Evolutionary conservation across 2,329 filamentous ascomycete genomes (phyloP).

Genomic region (Helminthosporium solani): DNA sequence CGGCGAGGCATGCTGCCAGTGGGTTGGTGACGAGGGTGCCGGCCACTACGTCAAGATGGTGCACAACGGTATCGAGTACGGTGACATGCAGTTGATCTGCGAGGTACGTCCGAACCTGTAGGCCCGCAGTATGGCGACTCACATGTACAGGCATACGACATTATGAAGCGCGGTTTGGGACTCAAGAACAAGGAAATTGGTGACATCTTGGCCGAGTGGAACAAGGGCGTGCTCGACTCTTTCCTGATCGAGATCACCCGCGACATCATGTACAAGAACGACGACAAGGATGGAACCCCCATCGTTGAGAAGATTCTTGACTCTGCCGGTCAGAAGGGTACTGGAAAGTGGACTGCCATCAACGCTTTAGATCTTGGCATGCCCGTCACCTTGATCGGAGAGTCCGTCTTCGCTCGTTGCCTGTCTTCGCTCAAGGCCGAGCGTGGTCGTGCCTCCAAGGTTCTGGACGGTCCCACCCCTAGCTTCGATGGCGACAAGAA

Average conservation of each 20-base stretch:
- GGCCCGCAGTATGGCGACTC: slow-evolving; percentile 4
- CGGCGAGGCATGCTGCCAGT: slow-evolving; percentile 96
- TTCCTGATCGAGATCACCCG: slow-evolving; percentile 99
- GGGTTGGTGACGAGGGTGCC: slow-evolving; percentile 99
- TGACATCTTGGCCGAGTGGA: slow-evolving; percentile 93
- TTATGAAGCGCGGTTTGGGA: slow-evolving; percentile 97
- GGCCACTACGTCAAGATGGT: slow-evolving; percentile 99
- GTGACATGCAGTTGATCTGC: slow-evolving; percentile 99
- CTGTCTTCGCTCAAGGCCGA: slow-evolving; percentile 92
- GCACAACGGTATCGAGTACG: slow-evolving; percentile 99
- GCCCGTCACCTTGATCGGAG: slow-evolving; percentile 96
- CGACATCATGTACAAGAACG: slow-evolving; percentile 98
- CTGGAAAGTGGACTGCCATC: slow-evolving; percentile 99
- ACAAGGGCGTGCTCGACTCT: slow-evolving; percentile 93
- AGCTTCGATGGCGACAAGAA: slow-evolving; percentile 88
- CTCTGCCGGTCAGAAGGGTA: slow-evolving; percentile 97
- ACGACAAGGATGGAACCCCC: slow-evolving; percentile 77
- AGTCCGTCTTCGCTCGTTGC: slow-evolving; percentile 94
- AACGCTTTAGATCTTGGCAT: slow-evolving; percentile 98
- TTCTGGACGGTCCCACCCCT: slow-evolving; percentile 75
- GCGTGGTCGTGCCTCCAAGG: slow-evolving; percentile 76
- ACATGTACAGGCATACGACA: slow-evolving; percentile 82
- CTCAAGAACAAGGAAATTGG: slow-evolving; percentile 91
- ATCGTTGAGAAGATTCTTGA: slow-evolving; percentile 99
- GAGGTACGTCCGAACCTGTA: slow-evolving; percentile 64